Conservation (phyloP, 345 rosid species). For the Aurinia saxatilis region DNA sequence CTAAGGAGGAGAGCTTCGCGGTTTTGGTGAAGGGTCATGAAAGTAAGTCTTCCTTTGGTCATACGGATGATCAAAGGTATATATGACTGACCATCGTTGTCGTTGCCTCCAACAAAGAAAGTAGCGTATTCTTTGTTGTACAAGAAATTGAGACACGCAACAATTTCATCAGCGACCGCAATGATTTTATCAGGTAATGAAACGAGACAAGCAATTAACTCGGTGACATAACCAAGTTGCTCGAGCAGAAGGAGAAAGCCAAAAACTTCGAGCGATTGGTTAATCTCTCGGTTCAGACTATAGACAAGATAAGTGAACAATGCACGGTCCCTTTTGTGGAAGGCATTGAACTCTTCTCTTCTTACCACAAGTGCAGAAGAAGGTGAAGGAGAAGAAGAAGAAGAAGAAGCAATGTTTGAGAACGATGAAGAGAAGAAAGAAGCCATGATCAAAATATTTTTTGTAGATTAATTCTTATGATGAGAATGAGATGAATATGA, state of each 20-base stretch:
- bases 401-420: neutral
- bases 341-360: constrained; percentile 32
- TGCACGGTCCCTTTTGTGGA: constrained; percentile 46
- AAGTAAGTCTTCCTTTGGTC: constrained; percentile 24
- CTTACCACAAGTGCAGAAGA: neutral
- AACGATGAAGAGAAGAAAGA: neutral
- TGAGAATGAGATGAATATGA: neutral
- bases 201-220: constrained; percentile 23
- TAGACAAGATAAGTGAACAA: constrained; percentile 39
- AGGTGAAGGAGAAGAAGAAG: neutral
- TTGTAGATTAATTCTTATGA: neutral
- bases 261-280: constrained; percentile 39
- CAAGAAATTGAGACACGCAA: constrained; percentile 30
- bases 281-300: constrained; percentile 35
- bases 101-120: neutral
- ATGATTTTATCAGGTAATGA: constrained; percentile 24
- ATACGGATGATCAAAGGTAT: constrained; percentile 25
- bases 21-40: constrained; percentile 29
- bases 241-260: constrained; percentile 54
- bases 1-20: constrained; percentile 15
- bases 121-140: neutral
- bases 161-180: constrained; percentile 43
- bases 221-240: neutral
- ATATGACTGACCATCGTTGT: neutral
- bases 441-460: neutral